These are phyloP conservation scores for Cryphonectria parasitica DNA, from an alignment of 2,329 filamentous ascomycete species.

Conservation along the genomic window DNA sequence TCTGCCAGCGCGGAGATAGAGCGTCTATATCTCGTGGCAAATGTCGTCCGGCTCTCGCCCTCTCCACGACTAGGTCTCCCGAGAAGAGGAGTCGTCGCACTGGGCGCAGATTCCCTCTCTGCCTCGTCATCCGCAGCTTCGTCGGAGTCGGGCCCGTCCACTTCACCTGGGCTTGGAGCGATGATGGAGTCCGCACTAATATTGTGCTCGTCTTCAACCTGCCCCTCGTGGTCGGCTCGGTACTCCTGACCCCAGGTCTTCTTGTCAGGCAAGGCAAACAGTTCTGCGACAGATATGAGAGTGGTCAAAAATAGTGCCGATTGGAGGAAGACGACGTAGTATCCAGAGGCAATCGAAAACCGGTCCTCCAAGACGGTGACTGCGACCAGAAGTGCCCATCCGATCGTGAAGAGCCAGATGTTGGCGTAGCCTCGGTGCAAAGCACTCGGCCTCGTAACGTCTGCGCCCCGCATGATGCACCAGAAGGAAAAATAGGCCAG, in stretches of 20 bases:
- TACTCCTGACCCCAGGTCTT: constrained; percentile 66
- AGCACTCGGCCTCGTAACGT: constrained; percentile 81
- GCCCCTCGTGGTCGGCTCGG: constrained; percentile 51
- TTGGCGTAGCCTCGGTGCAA: constrained; percentile 80
- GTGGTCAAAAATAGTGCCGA: constrained; percentile 74
- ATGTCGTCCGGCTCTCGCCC: constrained; percentile 48
- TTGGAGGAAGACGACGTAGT: constrained; percentile 81
- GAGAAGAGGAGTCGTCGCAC: constrained; percentile 58
- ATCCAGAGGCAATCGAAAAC: constrained; percentile 73
- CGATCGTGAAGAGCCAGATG: constrained; percentile 80
- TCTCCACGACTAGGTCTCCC: constrained; percentile 31
- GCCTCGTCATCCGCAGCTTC: constrained; percentile 41
- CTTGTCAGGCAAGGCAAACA: constrained; percentile 76
- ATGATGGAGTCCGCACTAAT: constrained; percentile 44
- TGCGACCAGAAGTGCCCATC: constrained; percentile 73
- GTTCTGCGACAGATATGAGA: constrained; percentile 76
- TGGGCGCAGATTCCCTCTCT: constrained; percentile 40
- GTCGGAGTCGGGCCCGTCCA: constrained; percentile 36
- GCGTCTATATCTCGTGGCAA: constrained; percentile 59
- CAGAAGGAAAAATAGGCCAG: constrained; percentile 81
- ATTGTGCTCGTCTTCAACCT: constrained; percentile 41
- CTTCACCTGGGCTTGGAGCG: constrained; percentile 45
- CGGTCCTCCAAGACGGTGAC: constrained; percentile 78
- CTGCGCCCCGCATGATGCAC: constrained; percentile 78
- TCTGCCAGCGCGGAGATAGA: constrained; percentile 44